These are phyloP conservation scores for Schizochytrium sp. DNA, from an alignment of 108 stramenopile species.

Conservation along the genomic window DNA sequence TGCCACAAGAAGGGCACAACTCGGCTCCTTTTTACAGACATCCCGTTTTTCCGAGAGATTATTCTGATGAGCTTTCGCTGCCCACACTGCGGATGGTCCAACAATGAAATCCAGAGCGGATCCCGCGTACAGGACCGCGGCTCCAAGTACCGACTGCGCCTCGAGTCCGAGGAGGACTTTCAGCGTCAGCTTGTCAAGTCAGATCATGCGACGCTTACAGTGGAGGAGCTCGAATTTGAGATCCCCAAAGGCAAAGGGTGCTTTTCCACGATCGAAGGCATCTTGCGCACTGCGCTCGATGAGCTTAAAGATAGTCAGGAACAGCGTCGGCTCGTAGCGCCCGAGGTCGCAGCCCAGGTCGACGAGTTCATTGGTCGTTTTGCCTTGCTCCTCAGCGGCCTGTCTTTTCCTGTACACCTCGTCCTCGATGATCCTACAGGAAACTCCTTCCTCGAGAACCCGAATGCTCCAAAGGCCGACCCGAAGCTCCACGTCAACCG, in stretches of 20 bases:
- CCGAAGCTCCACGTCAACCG: constrained; percentile 14
- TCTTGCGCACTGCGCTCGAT: constrained; percentile 37
- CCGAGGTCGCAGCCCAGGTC: background rate
- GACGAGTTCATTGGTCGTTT: constrained; percentile 21
- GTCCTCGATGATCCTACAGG: constrained; percentile 51
- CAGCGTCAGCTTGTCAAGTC: constrained; percentile 68
- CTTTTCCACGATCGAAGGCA: constrained; percentile 66
- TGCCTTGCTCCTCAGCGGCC: constrained; percentile 5
- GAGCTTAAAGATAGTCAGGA: constrained; percentile 26
- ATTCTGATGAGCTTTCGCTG: constrained; percentile 62
- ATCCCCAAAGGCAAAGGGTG: constrained; percentile 67
- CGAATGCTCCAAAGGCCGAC: constrained; percentile 39
- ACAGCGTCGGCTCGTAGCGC: background rate
- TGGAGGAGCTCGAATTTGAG: constrained; percentile 62
- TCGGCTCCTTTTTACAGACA: constrained; percentile 55
- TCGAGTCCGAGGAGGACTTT: constrained; percentile 47
- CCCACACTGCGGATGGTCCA: constrained; percentile 39
- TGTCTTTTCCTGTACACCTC: constrained; percentile 29
- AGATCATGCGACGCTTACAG: constrained; percentile 54
- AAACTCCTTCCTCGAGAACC: constrained; percentile 57
- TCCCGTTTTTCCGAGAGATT: constrained; percentile 72
- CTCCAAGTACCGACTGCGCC: constrained; percentile 32
- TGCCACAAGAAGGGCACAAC: constrained; percentile 55
- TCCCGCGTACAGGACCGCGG: constrained; percentile 64
- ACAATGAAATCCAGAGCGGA: constrained; percentile 60